Percentiles rank a stretch among this genome's conserved stretches.
Conservation (phyloP, 176 grass and related monocot species). For the Cenchrus fungigraminus region DNA sequence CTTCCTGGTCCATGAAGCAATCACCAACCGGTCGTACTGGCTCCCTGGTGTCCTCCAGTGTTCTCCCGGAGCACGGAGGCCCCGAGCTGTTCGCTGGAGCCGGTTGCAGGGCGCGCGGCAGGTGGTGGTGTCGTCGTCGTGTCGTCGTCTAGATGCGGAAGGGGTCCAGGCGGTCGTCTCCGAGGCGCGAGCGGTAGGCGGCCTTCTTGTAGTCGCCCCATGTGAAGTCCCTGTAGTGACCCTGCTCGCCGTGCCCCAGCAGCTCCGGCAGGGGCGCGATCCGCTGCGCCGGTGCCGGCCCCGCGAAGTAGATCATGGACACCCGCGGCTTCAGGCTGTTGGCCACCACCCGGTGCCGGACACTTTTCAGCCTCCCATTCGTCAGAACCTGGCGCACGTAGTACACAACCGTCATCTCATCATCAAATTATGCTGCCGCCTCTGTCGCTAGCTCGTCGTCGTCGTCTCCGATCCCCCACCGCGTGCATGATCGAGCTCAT, state of each 20-base stretch:
- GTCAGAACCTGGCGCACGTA: conserved; percentile 56
- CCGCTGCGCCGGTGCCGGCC: conserved; percentile 60
- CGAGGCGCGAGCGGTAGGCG: conserved; percentile 73
- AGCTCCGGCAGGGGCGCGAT: conserved; percentile 71
- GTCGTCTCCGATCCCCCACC: no score
- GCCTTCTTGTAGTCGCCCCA: conserved; percentile 90
- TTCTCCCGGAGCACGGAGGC: not conserved
- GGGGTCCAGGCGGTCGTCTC: conserved; percentile 74
- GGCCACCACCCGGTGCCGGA: conserved; percentile 74
- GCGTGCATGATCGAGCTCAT: no score
- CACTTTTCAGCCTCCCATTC: conserved; percentile 80
- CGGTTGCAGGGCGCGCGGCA: not conserved
- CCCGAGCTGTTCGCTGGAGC: not conserved
- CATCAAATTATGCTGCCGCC: not conserved
- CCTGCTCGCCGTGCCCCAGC: conserved; percentile 61
- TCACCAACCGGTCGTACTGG: not conserved
- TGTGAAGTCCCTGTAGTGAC: conserved; percentile 80
- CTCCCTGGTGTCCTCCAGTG: not conserved
- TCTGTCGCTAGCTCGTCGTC: not conserved
- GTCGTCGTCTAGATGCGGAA: conserved; percentile 23
- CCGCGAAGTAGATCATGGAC: conserved; percentile 89
- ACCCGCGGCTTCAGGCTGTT: conserved; percentile 62
- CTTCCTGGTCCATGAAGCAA: not conserved
- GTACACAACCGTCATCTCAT: not conserved
- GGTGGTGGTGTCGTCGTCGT: not conserved